phyloP scores from a whole-genome alignment of 1,284 basidiomycete species.

The Rhodotorula sp. region DNA sequence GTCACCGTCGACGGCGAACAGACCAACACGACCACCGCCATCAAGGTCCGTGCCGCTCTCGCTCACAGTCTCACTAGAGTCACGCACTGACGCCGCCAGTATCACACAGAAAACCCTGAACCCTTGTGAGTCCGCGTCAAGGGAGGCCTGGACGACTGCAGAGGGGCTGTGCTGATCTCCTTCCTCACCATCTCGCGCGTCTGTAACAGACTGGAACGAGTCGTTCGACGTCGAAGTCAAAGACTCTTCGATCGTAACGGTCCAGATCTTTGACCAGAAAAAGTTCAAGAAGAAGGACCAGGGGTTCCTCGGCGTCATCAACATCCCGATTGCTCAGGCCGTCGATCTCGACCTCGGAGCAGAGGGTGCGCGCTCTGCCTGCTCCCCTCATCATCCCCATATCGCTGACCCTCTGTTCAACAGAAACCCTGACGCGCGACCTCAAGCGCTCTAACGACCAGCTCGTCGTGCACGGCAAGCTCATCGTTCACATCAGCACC shows the following conservation, averaged over 20 bases:
- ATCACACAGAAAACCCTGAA: slow-evolving; percentile 66
- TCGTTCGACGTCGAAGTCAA: slow-evolving; percentile 86
- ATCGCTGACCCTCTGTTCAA: not conserved
- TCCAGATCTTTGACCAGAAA: slow-evolving; percentile 95
- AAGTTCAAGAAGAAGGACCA: slow-evolving; percentile 96
- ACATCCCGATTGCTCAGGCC: slow-evolving; percentile 83
- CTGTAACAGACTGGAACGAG: slow-evolving; percentile 73
- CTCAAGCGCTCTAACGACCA: slow-evolving; percentile 84
- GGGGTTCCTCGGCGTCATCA: slow-evolving; percentile 90
- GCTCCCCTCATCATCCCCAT: not conserved
- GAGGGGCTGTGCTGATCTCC: slow-evolving; percentile 1
- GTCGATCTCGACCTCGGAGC: slow-evolving; percentile 83
- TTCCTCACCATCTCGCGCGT: not conserved
- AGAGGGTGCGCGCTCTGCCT: slow-evolving; percentile 66
- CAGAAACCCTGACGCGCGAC: slow-evolving; percentile 75
- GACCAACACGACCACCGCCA: slow-evolving; percentile 84
- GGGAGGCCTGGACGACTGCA: not conserved
- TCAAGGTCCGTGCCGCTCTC: slow-evolving; percentile 56
- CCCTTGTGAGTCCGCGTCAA: slow-evolving; percentile 55
- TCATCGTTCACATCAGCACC: slow-evolving; percentile 79
- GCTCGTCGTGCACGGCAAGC: slow-evolving; percentile 78
- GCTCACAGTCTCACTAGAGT: too few relatives aligned
- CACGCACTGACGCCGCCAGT: not conserved
- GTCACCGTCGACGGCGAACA: slow-evolving; percentile 92
- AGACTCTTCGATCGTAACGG: slow-evolving; percentile 84